Evolutionary conservation across 2,329 filamentous ascomycete genomes (phyloP).

Genomic region (Chaetoscypha palmicola): DNA sequence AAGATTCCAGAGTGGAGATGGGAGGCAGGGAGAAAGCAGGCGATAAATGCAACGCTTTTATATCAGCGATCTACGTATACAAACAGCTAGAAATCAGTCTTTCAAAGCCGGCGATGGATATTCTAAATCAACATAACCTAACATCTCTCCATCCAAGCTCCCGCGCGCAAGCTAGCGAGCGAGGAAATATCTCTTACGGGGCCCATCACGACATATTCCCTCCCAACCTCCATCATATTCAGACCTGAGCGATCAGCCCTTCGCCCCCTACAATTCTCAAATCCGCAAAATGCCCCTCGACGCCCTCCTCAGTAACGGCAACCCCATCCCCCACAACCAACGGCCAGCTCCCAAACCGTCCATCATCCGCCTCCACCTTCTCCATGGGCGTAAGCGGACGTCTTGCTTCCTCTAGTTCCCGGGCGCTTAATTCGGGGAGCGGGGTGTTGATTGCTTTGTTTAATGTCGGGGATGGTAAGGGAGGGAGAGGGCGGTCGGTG

Average conservation of each 20-base stretch:
- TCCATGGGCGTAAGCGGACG: constrained; percentile 25
- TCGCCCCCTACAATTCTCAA: background rate
- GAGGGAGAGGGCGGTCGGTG: background rate
- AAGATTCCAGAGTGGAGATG: too few species aligned
- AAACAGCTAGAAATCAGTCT: too few species aligned
- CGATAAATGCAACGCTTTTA: too few species aligned
- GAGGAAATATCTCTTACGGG: too few species aligned
- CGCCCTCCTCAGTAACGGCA: constrained; percentile 49
- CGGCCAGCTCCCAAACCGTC: constrained; percentile 34
- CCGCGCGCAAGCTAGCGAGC: too few species aligned
- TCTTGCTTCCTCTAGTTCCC: constrained; percentile 7
- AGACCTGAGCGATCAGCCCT: constrained; percentile 32
- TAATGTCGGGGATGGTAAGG: background rate
- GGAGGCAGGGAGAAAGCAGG: too few species aligned
- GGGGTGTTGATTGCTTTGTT: background rate
- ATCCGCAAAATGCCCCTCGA: constrained; percentile 41
- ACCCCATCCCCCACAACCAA: constrained; percentile 45
- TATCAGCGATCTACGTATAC: too few species aligned
- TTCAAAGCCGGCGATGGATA: too few species aligned
- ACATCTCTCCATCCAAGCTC: too few species aligned
- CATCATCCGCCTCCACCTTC: constrained; percentile 29
- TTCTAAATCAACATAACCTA: too few species aligned
- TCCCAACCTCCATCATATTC: constrained; percentile 1
- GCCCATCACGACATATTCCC: too few species aligned
- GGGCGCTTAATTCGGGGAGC: background rate